Base-by-base conservation (phyloP, 2,329 filamentous ascomycete species). In the Nannizzia gypsea region DNA sequence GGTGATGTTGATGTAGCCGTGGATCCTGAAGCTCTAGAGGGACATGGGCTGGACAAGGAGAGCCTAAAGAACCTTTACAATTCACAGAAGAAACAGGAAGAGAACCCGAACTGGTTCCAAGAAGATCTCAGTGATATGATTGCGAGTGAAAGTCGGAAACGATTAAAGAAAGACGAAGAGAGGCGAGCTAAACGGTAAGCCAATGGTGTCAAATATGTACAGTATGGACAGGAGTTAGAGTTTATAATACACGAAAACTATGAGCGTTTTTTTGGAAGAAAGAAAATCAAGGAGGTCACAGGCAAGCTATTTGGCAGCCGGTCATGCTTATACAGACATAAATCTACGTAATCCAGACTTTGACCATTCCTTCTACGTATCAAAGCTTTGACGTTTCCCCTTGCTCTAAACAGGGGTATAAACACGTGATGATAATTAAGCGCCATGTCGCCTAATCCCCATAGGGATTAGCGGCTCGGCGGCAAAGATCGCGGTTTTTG, bases 81-180 rank as follows among this genome's bases (percentile, higher is more conserved):
- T 61, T 84, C 79, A 36, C 78, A 84, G 71, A 80, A 81, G 67
- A 80, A 83, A 68, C 80, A 81, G 77, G 79, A 87, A 78, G 70
- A 83, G 74, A 85, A 86, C 38, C 83, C 84, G 22, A 81, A 84
- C 67, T 90, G 86, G 83, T 82, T 84, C 61, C 89, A 95, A 71
- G 92, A 97, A 66, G 92, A 96, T 70, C 75, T 99, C 60, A 92
- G 86, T 67, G 89, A 96, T 68, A 95, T 99, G 89, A 96, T 99
- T 76, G 90, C 90, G 11, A 86, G 89, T 68, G 93, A 97, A 76
- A 90, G 86, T 69, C 82, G 90, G 65, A 97, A 97, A 81, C 83
- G 90, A 71, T 82, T 91, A 71, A 95, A 91, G 81, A 83, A 88
- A 65, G 91, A 96, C 67, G 85, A 89, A 72, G 90, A 95, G 73